Percentiles rank a stretch among this genome's conserved stretches.
Conservation (phyloP, 2,329 filamentous ascomycete genomes). For the Fusarium pseudocircinatum region DNA sequence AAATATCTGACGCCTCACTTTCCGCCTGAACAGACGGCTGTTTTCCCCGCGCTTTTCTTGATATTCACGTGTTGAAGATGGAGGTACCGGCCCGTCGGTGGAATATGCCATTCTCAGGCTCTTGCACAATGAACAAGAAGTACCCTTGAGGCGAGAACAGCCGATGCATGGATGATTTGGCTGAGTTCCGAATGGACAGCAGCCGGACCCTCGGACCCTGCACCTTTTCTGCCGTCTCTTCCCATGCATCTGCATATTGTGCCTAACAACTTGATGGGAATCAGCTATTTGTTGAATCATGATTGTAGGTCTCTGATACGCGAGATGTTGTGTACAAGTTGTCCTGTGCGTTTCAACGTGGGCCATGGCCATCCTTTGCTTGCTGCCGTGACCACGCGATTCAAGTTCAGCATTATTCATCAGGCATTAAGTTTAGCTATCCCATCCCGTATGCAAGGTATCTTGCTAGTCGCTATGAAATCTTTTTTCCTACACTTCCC, state of each 20-base stretch:
- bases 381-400: slow-evolving; percentile 12
- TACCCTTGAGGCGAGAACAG: not conserved
- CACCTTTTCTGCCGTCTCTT: slow-evolving; percentile 11
- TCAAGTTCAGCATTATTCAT: slow-evolving; percentile 5
- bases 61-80: slow-evolving; percentile 3
- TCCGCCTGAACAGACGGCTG: slow-evolving; percentile 8
- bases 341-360: slow-evolving; percentile 10
- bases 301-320: not conserved
- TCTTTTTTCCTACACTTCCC: not conserved
- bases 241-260: slow-evolving; percentile 22
- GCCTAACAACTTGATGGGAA: slow-evolving; percentile 27
- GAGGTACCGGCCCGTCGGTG: slow-evolving; percentile 12
- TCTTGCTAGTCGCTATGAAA: slow-evolving; percentile 1
- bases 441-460: not conserved
- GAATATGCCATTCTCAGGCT: slow-evolving; percentile 19
- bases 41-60: not conserved
- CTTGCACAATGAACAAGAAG: slow-evolving; percentile 10
- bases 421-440: not conserved
- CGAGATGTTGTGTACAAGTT: slow-evolving; percentile 2
- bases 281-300: slow-evolving; percentile 6
- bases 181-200: slow-evolving; percentile 23
- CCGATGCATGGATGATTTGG: slow-evolving; percentile 21
- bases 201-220: slow-evolving; percentile 10
- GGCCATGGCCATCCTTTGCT: slow-evolving; percentile 6
- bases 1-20: slow-evolving; percentile 31